Evolutionary conservation across 257 asterid genomes (phyloP), one percentile per base, ranked within the genome.

Genomic region (Nemophila menziesii): DNA sequence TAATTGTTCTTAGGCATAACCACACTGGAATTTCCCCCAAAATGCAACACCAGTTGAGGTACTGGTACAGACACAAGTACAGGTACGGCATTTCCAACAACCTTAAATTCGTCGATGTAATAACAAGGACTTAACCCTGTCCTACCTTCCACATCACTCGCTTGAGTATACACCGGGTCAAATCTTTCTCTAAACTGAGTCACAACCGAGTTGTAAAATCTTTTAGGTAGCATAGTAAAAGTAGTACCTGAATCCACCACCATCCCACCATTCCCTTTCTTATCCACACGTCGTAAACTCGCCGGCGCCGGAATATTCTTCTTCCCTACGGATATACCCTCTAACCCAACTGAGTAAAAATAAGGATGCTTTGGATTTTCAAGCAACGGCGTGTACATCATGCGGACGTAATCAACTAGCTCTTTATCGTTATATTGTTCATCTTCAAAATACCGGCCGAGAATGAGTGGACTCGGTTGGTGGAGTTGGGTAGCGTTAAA

Each of bases 201-300:
- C 24, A 74, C 70, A 34, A 89, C 77, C 17, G 67, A 37, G 8
- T 57, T 40, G 54, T 84, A 80, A 22, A 80, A 74, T 33, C 37
- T 66, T 8, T 19, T 42, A 13, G 98, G 98, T 40, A 89, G 50
- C 93, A 84, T 78, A 1, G 95, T 84, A 66, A 69, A 89, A 1
- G 98, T 89, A 0, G 98, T 89, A 27, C 97, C 98, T 0, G 98
- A 89, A 37, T 89, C 98, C 56, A 89, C 98, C 67, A 89, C 98
- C 98, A 89, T 78, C 16, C 95, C 98, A 0, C 98, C 98, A 19
- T 72, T 70, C 0, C 98, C 95, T 21, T 54, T 45, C 14, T 69
- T 46, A 22, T 89, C 94, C 5, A 89, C 83, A 2, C 75, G 45
- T 50, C 44, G 54, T 22, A 89, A 51, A 23, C 65, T 68, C 38